Base-by-base conservation (phyloP, 805 yeast genomes). In the Schwanniomyces vanrijiae region DNA sequence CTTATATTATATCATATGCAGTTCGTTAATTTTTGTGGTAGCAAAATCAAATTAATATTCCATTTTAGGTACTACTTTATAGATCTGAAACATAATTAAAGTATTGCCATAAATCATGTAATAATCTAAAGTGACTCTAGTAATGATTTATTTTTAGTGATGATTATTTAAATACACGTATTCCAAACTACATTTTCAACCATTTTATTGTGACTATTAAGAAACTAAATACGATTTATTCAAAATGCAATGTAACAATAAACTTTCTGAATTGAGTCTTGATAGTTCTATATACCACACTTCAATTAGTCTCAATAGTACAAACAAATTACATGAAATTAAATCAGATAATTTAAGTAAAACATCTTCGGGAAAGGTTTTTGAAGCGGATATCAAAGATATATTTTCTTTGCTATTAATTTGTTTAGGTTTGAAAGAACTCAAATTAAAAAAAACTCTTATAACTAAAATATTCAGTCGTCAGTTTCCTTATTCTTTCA, bases 351-450 rank as follows among this genome's bases (percentile, higher is more conserved):
- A 67, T 45, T 73, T 82, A 52, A 69, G 68, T 49, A 71, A 78
- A 49, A 77, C 86, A 0, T 78, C 84, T 0, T 65, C 63, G 22
- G 88, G 86, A 0, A 65, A 72, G 20, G 70, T 84, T 22, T 78
- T 72, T 55, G 76, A 71, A 41, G 74, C 76, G 38, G 90, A 80
- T 55, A 54, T 87, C 38, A 80, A 80, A 51, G 80, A 80, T 28
- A 77, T 87, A 0, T 89, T 66, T 59, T 75, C 88, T 0, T 65
- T 82, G 25, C 51, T 78, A 53, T 43, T 80, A 0, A 65, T 67
- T 37, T 62, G 69, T 28, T 66, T 86, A 38, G 45, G 62, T 2
- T 57, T 71, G 22, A 46, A 47, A 2, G 59, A 52, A 11, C 26
- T n/a, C 45, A 18, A 44, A 33, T 37, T 52, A 54, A 37, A 41